These are phyloP conservation scores for Apophysomyces variabilis DNA, from an alignment of 371 early-diverging fungal species.

Conservation along the genomic window DNA sequence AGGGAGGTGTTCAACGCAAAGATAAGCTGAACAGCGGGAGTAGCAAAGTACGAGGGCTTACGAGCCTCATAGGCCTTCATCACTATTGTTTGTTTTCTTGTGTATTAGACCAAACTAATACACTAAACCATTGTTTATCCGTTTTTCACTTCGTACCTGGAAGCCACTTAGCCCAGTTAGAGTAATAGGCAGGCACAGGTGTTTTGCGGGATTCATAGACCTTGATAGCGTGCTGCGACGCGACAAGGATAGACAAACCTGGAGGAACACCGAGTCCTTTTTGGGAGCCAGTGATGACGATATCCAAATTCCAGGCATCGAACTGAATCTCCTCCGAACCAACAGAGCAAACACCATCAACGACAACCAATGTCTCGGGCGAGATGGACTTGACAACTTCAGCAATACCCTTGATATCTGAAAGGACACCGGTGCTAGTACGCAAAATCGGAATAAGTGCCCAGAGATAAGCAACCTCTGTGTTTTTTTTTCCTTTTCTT, in stretches of 20 bases:
- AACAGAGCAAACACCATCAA: constrained; percentile 97
- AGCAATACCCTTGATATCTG: constrained; percentile 81
- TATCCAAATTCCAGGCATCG: constrained; percentile 92
- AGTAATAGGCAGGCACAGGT: constrained; percentile 76
- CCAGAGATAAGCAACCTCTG: neutral
- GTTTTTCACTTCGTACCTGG: constrained; percentile 59
- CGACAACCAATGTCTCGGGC: constrained; percentile 88
- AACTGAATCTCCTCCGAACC: constrained; percentile 92
- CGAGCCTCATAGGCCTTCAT: constrained; percentile 94
- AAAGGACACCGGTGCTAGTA: constrained; percentile 80
- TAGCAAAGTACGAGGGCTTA: constrained; percentile 94
- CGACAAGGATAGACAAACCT: constrained; percentile 85
- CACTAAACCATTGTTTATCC: constrained; percentile 11
- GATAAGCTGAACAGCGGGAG: constrained; percentile 96
- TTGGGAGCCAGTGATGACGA: constrained; percentile 91
- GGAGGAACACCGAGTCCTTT: constrained; percentile 95
- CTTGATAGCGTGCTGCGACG: constrained; percentile 71
- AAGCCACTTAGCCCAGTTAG: constrained; percentile 86
- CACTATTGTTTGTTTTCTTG: constrained; percentile 52
- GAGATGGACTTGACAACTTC: constrained; percentile 75
- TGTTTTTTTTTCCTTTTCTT: neutral
- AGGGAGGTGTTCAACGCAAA: constrained; percentile 88
- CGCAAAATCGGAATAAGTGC: neutral
- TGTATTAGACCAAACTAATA: constrained; percentile 17
- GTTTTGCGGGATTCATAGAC: constrained; percentile 75